A percentile compares a stretch with the other conserved stretches of the same genome.
Conservation (phyloP, 176 grass and related monocot genomes). For the Calamus simplicifolius region DNA sequence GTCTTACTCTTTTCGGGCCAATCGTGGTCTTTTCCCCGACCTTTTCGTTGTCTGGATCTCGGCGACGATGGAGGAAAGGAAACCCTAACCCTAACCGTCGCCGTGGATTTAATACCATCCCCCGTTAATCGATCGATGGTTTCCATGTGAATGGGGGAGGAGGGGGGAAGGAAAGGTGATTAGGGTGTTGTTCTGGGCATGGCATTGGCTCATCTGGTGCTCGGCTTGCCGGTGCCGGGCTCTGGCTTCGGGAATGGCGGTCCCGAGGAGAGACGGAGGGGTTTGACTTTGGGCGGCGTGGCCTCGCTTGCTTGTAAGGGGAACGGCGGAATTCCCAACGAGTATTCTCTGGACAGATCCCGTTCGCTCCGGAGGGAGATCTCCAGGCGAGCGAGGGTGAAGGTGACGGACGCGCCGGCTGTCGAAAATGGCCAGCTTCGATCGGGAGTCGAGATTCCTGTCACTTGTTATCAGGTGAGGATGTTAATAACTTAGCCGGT, state of each 20-base stretch:
- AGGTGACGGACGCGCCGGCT: slow-evolving; percentile 27
- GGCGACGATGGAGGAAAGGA: too few species aligned
- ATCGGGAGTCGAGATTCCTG: slow-evolving; percentile 67
- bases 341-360: slow-evolving; percentile 4
- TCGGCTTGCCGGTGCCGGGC: slow-evolving; percentile 2
- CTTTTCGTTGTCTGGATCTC: too few species aligned
- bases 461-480: slow-evolving; percentile 95
- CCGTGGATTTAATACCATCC: too few species aligned
- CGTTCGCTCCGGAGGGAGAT: slow-evolving; percentile 17
- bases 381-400: slow-evolving; percentile 18
- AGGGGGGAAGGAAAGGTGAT: too few species aligned
- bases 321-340: neutral
- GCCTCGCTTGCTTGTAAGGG: neutral
- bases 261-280: neutral
- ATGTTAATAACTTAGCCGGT: too few species aligned
- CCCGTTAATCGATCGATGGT: too few species aligned
- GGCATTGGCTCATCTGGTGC: slow-evolving; percentile 8
- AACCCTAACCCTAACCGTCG: too few species aligned
- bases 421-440: slow-evolving; percentile 24
- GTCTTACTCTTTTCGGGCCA: too few species aligned
- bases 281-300: neutral
- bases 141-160: too few species aligned
- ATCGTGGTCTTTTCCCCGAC: too few species aligned
- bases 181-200: neutral
- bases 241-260: neutral